Evolutionary conservation across 2,329 filamentous ascomycete species (phyloP).

Genomic region (Cercospora brassicicola): DNA sequence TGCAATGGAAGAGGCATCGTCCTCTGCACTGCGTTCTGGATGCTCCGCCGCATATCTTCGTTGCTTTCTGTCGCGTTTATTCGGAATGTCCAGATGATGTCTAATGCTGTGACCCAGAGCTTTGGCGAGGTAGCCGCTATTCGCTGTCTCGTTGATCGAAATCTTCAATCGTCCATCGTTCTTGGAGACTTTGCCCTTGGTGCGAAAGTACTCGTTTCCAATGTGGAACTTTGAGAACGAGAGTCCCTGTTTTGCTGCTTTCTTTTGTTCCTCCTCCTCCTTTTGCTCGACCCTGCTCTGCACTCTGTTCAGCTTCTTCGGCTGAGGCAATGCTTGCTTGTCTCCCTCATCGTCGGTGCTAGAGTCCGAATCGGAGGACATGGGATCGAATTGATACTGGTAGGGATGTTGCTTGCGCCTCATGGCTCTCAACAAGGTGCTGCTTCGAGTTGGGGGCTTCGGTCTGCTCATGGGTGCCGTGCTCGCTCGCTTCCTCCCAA

Average conservation of each 20-base stretch:
- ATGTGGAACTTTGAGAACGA: constrained; percentile 59
- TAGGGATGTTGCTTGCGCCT: constrained; percentile 25
- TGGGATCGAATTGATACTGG: constrained; percentile 34
- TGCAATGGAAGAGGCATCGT: constrained; percentile 31
- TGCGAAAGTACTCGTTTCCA: constrained; percentile 64
- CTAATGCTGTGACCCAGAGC: constrained; percentile 65
- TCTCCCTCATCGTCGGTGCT: constrained; percentile 36
- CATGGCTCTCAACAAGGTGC: constrained; percentile 29
- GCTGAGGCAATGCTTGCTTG: constrained; percentile 11
- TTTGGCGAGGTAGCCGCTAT: constrained; percentile 71
- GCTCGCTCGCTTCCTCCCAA: constrained; percentile 18
- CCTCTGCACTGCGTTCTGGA: constrained; percentile 15
- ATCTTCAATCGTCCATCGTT: constrained; percentile 71
- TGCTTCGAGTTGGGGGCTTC: constrained; percentile 18
- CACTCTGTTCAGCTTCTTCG: constrained; percentile 3
- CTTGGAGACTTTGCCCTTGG: constrained; percentile 64
- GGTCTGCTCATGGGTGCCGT: constrained; percentile 26
- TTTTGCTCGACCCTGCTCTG: constrained; percentile 15
- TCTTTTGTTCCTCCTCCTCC: constrained; percentile 19
- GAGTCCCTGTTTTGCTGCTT: constrained; percentile 20
- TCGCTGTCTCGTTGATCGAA: constrained; percentile 68
- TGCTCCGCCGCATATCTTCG: constrained; percentile 32
- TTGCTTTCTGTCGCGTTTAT: constrained; percentile 36
- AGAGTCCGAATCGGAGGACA: constrained; percentile 33
- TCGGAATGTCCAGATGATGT: constrained; percentile 51